phyloP scores from a whole-genome alignment of 2,329 filamentous ascomycete species.

The Plenodomus tracheiphilus region DNA sequence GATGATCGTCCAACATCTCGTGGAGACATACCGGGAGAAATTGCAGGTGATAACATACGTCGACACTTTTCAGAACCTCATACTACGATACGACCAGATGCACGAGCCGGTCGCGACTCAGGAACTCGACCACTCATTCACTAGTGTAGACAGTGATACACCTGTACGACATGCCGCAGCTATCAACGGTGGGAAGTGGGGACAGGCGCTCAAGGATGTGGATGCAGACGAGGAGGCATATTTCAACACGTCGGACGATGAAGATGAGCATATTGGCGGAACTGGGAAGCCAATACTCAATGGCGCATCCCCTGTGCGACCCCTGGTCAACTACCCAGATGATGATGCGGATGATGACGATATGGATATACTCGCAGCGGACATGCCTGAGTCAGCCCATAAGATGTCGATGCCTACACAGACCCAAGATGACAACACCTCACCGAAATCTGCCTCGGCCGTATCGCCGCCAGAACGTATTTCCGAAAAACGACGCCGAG shows the following conservation, averaged over 20 bases:
- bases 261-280: constrained; percentile 61
- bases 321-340: constrained; percentile 88
- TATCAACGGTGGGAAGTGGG: constrained; percentile 61
- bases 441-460: constrained; percentile 24
- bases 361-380: constrained; percentile 62
- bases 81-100: constrained; percentile 78
- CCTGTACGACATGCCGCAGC: constrained; percentile 47
- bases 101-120: constrained; percentile 60
- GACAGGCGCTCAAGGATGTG: constrained; percentile 76
- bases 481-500: constrained; percentile 85
- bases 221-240: constrained; percentile 90
- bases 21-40: constrained; percentile 80
- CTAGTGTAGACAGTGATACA: constrained; percentile 65
- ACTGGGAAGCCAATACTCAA: constrained; percentile 55
- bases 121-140: constrained; percentile 66
- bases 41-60: constrained; percentile 78
- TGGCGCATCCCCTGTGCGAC: constrained; percentile 64
- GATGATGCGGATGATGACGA: constrained; percentile 69
- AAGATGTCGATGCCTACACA: constrained; percentile 29
- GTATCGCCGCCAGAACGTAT: constrained; percentile 68
- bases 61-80: constrained; percentile 77
- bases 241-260: constrained; percentile 87
- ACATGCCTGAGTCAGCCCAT: constrained; percentile 36
- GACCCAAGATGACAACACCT: constrained; percentile 25
- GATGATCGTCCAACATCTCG: constrained; percentile 78